These are phyloP conservation scores for Monilinia laxa DNA, from an alignment of 2,329 filamentous ascomycete species.

Conservation along the genomic window DNA sequence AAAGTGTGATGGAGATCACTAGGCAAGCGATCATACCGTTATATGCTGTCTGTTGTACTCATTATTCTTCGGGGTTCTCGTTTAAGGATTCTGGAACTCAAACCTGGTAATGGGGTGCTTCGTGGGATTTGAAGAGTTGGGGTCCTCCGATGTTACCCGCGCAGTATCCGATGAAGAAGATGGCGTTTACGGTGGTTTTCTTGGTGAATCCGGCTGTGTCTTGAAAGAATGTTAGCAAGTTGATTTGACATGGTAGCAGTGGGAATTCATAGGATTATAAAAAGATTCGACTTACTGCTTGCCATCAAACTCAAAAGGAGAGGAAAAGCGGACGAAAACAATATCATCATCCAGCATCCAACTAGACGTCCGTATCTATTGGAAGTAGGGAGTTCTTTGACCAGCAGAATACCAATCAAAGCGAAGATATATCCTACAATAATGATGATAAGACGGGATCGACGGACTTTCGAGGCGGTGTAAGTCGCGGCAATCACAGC, in stretches of 20 bases:
- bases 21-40: constrained; percentile 22
- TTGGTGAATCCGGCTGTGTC: constrained; percentile 19
- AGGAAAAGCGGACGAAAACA: constrained; percentile 50
- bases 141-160: constrained; percentile 18
- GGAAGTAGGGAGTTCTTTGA: constrained; percentile 55
- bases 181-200: constrained; percentile 18
- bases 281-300: constrained; percentile 44
- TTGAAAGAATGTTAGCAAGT: background rate
- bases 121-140: constrained; percentile 17
- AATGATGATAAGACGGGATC: constrained; percentile 27
- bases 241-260: background rate
- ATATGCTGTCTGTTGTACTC: constrained; percentile 47
- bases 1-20: constrained; percentile 10
- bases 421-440: constrained; percentile 44
- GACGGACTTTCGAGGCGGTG: constrained; percentile 23
- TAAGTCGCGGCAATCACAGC: constrained; percentile 23
- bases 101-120: constrained; percentile 39
- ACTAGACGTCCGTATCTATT: constrained; percentile 45
- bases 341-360: constrained; percentile 62
- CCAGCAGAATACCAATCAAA: constrained; percentile 58
- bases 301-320: constrained; percentile 49
- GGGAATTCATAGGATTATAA: background rate
- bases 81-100: constrained; percentile 48
- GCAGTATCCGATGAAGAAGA: constrained; percentile 22
- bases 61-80: constrained; percentile 47